Base-by-base conservation (phyloP, 768 basidiomycete genomes). In the Scleroderma bovista region DNA sequence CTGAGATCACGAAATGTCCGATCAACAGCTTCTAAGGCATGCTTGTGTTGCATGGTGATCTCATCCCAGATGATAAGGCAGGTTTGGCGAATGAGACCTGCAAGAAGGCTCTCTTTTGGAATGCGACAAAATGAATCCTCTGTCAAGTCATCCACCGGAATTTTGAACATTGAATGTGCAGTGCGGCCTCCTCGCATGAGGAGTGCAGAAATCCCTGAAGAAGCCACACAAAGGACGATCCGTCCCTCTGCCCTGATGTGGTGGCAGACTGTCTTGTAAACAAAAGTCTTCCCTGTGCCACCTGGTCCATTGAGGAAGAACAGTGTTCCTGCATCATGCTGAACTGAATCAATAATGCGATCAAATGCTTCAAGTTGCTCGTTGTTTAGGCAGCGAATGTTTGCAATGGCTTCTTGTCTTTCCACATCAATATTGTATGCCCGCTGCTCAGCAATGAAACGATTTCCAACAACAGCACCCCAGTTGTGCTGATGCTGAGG, bases 221-320 rank as follows among this genome's bases (percentile, higher is more conserved):
- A 77, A 15, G 75, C 71, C 12, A 75, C 72, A 70, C 72, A 76
- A 3, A 80, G 62, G 1, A 73, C 65, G 57, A 77, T 66, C 22
- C 54, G 19, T 0, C 64, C 62, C 12, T 59, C 36, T 8, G 52
- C 51, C 7, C 64, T 53, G 1, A 75, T n/a, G 12, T 52, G 33
- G 31, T 57, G 26, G 51, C 67, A 64, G 34, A 75, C 51, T 2
- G 67, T 61, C 3, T 69, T 73, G 47, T 67, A 70, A 1, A 74
- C 51, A 60, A 69, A 78, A 0, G 76, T 77, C 47, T 77, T 78
- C 13, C 76, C 73, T 42, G 67, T 66, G 1, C 75, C 73, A 22
- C 69, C 75, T 38, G 70, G 60, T 37, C 74, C 71, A 52, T 72
- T 59, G 6, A 78, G 48, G 41, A 76, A 77, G 52, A 73, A 75